Base-by-base conservation (phyloP, 2,329 filamentous ascomycete genomes). In the Leptographium flavum region DNA sequence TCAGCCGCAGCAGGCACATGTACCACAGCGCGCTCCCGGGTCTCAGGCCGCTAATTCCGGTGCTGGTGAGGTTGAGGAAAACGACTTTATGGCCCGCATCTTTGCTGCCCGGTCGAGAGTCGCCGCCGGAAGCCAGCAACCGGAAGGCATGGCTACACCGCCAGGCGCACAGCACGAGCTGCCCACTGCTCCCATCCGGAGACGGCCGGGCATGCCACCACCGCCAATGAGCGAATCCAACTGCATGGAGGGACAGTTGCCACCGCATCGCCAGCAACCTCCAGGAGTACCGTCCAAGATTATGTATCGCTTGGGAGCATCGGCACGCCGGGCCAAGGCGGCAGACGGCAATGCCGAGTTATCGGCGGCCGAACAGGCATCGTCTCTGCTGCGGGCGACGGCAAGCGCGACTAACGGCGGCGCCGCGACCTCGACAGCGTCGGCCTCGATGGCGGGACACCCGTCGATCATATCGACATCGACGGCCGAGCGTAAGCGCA, bases 401-500 rank as follows among this genome's bases (percentile, higher is more conserved):
- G 47, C 45, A n/a, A 45, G 36, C 23, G 38, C 45, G 7, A 43
- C 44, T 13, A 51, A 50, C 19, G 43, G 42, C 21, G 30, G 46
- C 35, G 39, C 42, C 17, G n/a, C 44, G n/a, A 25, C 39, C 5
- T 15, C 44, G 23, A 23, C 31, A 7, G 37, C 22, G n/a, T 10
- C 41, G 25, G 31, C 25, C 1, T 30, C 43, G 25, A 25, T 36
- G 5, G n/a, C 33, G 11, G 15, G 45, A 10, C 25, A 35, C 15
- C 15, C 66, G 46, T 56, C 66, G 17, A 57, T 50, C 38, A 45
- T 63, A 50, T 53, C 67, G 50, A 50, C 60, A 15, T 60, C 70
- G 19, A 68, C 65, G 4, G 63, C 70, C 14, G 84, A 88, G 49
- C 78, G 87, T 59, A 96, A 95, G 65, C 79, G 90, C 53, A 95